Evolutionary conservation across 169 alveolate genomes (phyloP).

Genomic region (Toxoplasma gondii): DNA sequence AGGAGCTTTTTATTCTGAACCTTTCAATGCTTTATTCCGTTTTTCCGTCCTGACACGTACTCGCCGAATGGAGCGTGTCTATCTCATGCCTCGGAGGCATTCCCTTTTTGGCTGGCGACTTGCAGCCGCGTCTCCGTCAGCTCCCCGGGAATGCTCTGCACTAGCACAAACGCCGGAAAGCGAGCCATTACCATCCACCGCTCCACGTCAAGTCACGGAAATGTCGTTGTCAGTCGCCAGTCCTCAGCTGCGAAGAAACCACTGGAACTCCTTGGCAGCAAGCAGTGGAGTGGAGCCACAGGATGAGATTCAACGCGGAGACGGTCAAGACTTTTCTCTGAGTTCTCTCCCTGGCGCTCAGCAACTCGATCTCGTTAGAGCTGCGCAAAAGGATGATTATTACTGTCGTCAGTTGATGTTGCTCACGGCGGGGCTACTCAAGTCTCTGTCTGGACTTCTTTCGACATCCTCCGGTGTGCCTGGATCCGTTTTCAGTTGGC

Average conservation of each 20-base stretch:
- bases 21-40: no score
- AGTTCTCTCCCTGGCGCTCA: neutral
- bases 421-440: neutral
- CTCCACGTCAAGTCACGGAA: neutral
- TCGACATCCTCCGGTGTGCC: neutral
- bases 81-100: no score
- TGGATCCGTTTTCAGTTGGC: neutral
- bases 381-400: constrained; percentile 34
- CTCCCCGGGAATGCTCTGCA: neutral
- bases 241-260: neutral
- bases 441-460: neutral
- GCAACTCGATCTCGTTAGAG: constrained; percentile 16
- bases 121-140: no score
- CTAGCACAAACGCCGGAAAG: no score
- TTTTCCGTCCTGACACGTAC: no score
- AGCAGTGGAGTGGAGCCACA: neutral
- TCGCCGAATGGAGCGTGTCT: no score
- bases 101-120: no score
- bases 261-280: neutral
- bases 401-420: neutral
- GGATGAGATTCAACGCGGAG: neutral
- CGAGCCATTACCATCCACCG: no score
- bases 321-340: neutral
- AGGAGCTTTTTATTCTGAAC: no score
- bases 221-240: neutral